These are phyloP conservation scores for Nyctanthes arbortristis DNA, from an alignment of 257 asterid species.

Conservation along the genomic window DNA sequence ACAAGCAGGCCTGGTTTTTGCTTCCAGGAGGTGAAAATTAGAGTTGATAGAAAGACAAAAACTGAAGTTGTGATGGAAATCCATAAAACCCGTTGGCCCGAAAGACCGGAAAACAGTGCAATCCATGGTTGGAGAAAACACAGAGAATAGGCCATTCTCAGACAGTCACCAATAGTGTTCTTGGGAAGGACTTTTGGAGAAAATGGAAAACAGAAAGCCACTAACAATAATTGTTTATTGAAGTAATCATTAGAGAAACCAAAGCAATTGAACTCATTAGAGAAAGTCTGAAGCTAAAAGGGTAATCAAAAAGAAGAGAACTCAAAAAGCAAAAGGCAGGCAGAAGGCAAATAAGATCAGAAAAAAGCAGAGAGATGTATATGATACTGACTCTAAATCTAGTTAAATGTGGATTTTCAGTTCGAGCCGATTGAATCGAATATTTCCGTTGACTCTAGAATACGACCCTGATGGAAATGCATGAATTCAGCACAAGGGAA, in stretches of 20 bases:
- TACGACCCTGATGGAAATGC: background rate
- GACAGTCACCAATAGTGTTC: constrained; percentile 1
- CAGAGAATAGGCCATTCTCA: constrained; percentile 42
- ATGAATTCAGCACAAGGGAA: constrained; percentile 11
- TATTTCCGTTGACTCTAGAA: too few species aligned
- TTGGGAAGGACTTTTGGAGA: constrained; percentile 15
- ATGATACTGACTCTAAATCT: too few species aligned
- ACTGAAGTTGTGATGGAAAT: constrained; percentile 32
- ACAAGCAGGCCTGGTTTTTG: constrained; percentile 30
- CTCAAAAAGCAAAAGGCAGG: too few species aligned
- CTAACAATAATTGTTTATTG: constrained; percentile 24
- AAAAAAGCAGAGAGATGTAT: too few species aligned
- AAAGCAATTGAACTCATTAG: constrained; percentile 24
- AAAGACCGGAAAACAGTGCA: constrained; percentile 33
- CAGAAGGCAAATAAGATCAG: too few species aligned
- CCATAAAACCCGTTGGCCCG: constrained; percentile 27
- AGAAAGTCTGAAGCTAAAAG: constrained; percentile 21
- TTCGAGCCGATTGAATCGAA: background rate
- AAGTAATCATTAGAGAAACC: constrained; percentile 7
- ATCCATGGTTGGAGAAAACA: constrained; percentile 41
- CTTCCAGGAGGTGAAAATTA: constrained; percentile 33
- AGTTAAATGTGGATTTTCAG: background rate
- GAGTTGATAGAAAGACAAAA: constrained; percentile 36
- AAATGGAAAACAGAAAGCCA: constrained; percentile 25
- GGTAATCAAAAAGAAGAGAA: constrained; percentile 23